phyloP scores from a whole-genome alignment of 2,329 filamentous ascomycete species.

The Westerdykella ornata region DNA sequence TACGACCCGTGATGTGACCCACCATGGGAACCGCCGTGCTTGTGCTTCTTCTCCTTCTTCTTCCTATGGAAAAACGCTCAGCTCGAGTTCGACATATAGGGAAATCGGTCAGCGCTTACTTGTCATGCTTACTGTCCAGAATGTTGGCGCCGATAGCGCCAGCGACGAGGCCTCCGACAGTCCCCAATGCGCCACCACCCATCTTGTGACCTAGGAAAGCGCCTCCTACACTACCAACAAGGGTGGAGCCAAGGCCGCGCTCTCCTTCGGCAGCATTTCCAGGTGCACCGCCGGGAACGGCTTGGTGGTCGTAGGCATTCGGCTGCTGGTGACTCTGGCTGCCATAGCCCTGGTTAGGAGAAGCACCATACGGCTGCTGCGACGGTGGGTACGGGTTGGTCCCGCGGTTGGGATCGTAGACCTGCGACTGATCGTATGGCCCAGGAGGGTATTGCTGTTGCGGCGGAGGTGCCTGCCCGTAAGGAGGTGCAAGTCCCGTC shows the following conservation, averaged over 20 bases:
- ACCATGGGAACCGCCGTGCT: constrained; percentile 19
- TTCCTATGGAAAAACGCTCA: constrained; percentile 15
- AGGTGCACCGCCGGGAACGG: constrained; percentile 30
- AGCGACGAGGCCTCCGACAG: constrained; percentile 46
- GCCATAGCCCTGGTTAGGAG: constrained; percentile 20
- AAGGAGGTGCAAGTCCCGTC: constrained; percentile 4
- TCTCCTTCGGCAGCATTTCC: constrained; percentile 42
- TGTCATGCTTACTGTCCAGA: constrained; percentile 43
- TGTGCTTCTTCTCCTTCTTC: constrained; percentile 35
- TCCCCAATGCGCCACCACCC: constrained; percentile 49
- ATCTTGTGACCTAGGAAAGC: constrained; percentile 50
- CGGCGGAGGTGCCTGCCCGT: constrained; percentile 13
- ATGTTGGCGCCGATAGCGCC: constrained; percentile 53
- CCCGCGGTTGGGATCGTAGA: constrained; percentile 32
- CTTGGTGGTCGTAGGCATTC: constrained; percentile 31
- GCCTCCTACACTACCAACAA: constrained; percentile 50
- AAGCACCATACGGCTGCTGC: constrained; percentile 23
- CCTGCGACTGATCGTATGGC: constrained; percentile 22
- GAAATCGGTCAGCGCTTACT: constrained; percentile 20
- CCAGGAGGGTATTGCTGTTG: constrained; percentile 26
- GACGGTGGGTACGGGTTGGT: constrained; percentile 32
- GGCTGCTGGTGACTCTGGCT: constrained; percentile 31
- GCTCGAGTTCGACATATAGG: background rate
- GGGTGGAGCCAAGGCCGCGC: constrained; percentile 51
- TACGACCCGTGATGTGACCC: constrained; percentile 25